Evolutionary conservation across 2,329 filamentous ascomycete species (phyloP).

Genomic region (Clonostachys sp.): DNA sequence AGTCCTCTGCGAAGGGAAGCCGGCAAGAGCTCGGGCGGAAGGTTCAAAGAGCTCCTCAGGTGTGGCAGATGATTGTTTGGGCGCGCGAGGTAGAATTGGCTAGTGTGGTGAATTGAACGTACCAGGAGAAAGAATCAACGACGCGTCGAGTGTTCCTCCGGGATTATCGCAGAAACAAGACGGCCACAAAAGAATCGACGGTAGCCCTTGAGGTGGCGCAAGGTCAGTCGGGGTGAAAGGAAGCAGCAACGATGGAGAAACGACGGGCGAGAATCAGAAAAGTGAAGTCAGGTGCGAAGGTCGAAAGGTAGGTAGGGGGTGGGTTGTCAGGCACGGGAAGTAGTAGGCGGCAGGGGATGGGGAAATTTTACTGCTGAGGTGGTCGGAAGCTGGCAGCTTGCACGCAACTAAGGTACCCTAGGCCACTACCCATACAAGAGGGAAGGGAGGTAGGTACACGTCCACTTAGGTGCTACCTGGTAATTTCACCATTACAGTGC

Average conservation of each 20-base stretch:
- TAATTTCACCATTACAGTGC: too few species aligned
- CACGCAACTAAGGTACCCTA: too few species aligned
- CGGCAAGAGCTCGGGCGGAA: neutral
- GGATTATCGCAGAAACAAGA: constrained; percentile 3
- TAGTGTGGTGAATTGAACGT: neutral
- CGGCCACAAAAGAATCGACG: constrained; percentile 2
- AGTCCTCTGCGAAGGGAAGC: neutral
- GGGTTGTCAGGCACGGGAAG: neutral
- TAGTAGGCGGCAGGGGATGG: neutral
- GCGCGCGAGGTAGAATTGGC: neutral
- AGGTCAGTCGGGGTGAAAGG: neutral
- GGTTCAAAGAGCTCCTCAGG: neutral
- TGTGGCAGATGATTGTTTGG: neutral
- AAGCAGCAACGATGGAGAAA: constrained; percentile 3
- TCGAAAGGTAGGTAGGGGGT: neutral
- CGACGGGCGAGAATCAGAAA: constrained; percentile 1
- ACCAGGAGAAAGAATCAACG: neutral
- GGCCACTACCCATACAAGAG: too few species aligned
- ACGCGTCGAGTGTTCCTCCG: neutral
- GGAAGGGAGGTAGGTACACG: too few species aligned
- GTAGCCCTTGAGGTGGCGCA: neutral
- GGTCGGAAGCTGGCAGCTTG: neutral
- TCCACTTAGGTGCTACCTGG: too few species aligned
- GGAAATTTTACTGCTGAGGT: neutral
- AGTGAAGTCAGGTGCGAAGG: constrained; percentile 4